Evolutionary conservation across 2,329 filamentous ascomycete species (phyloP), one percentile per base, ranked within the genome.

Genomic region (Endocalyx cinctus): DNA sequence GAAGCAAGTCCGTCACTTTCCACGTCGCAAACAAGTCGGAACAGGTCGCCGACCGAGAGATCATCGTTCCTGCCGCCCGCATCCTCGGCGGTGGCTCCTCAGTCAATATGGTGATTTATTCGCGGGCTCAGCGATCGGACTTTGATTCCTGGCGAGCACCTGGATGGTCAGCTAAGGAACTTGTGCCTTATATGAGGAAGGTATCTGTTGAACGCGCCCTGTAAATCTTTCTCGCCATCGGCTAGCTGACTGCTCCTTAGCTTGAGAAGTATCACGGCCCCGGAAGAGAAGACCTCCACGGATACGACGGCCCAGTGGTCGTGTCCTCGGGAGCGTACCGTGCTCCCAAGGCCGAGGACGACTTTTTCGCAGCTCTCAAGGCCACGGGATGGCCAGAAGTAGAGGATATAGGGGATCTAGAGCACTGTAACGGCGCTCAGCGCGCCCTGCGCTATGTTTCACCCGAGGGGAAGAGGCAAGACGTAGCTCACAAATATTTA

Each of bases 1-100:
- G 25, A n/a, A 40, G 8, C 40, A 69, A 70, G 10, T 27, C 26
- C 41, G 45, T 20, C 17, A 25, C 68, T 14, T 74, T 74, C 49
- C 73, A 72, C 51, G 60, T 69, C 40, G 28, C 23, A 11, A 34
- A 31, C 17, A 37, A 40, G 6, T 29, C 29, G 10, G n/a, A 23
- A 10, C 52, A 67, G 25, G 58, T 74, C 5, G 64, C 59, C 28
- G 60, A 61, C n/a, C 55, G 71, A 7, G 58, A 62, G 35, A 58
- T 54, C 2, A 54, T 62, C 13, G 51, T 64, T 2, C 58, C 57
- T 0, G 35, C 45, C 6, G 59, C 55, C 10, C 67, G 69, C 16
- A 64, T 67, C 2, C 57, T 77, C 0, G 74, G 74, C 17, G 74
- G 73, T 15, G 72, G 73, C 7, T 63, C 57, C 3, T 62, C 62